A percentile compares a stretch with the other conserved stretches of the same genome.
These are phyloP conservation scores for Cystobasidiopsis lactophilus DNA, from an alignment of 768 basidiomycete species.

Conservation along the genomic window DNA sequence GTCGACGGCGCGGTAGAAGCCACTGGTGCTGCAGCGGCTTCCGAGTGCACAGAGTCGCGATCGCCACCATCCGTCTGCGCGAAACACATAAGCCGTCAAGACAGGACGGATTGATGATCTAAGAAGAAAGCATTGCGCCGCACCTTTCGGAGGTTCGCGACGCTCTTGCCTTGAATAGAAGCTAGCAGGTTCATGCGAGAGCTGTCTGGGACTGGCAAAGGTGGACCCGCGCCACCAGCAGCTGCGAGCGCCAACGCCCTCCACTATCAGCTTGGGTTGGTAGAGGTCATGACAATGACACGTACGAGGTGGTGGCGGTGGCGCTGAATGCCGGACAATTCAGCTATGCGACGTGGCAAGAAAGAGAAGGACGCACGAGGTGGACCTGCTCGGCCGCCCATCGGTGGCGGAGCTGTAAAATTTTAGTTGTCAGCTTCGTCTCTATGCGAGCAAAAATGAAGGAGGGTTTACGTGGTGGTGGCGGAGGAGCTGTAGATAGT, in stretches of 20 bases:
- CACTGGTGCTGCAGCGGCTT: slow-evolving; percentile 10
- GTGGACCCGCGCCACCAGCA: too few species aligned
- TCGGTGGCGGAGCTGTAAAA: too few species aligned
- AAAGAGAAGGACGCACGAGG: too few species aligned
- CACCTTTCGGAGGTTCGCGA: slow-evolving; percentile 3
- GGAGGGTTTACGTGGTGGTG: slow-evolving; percentile 7
- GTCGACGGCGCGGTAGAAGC: slow-evolving; percentile 21
- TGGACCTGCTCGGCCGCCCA: too few species aligned
- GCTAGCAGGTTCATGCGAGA: slow-evolving; percentile 13
- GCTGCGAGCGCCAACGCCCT: too few species aligned
- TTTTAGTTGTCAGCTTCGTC: not conserved
- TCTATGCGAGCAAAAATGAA: not conserved
- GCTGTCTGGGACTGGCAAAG: too few species aligned
- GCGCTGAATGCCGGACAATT: too few species aligned
- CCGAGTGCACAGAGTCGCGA: slow-evolving; percentile 13
- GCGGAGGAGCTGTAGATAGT: slow-evolving; percentile 2
- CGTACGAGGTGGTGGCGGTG: not conserved
- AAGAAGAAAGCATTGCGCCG: not conserved
- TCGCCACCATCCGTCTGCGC: not conserved
- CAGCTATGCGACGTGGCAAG: not conserved
- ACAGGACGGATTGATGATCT: too few species aligned
- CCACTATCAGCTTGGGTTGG: too few species aligned
- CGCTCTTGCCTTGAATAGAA: slow-evolving; percentile 13
- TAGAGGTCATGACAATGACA: too few species aligned
- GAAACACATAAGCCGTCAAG: too few species aligned